A percentile compares a stretch with the other conserved stretches of the same genome.
Evolutionary conservation across 2,329 filamentous ascomycete genomes (phyloP).

Genomic region (Macroventuria anomochaeta): DNA sequence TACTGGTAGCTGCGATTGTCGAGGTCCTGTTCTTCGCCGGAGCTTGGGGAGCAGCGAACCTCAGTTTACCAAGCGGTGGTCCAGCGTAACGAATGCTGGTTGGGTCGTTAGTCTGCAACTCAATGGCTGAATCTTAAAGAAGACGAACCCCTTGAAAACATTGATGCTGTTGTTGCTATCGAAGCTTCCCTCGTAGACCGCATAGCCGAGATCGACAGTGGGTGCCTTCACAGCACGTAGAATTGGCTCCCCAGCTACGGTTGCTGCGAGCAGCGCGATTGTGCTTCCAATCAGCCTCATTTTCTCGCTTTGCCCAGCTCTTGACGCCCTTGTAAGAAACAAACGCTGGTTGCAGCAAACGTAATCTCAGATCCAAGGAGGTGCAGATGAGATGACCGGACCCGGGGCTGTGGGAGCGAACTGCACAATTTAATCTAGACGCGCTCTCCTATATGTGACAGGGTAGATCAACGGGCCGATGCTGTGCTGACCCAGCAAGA

Average conservation of each 20-base stretch:
- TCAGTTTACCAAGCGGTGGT: conserved; percentile 58
- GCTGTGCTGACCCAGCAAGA: background rate
- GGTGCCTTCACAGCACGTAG: conserved; percentile 30
- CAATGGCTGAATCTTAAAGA: background rate
- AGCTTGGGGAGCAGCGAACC: conserved; percentile 59
- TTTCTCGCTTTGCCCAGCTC: conserved; percentile 11
- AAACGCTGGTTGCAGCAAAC: conserved; percentile 5
- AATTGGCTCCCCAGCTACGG: conserved; percentile 29
- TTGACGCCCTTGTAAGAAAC: background rate
- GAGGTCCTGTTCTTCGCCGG: conserved; percentile 52
- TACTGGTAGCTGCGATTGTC: conserved; percentile 52
- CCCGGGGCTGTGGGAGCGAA: conserved; percentile 25
- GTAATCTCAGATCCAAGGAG: conserved; percentile 15
- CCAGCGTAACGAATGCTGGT: conserved; percentile 57
- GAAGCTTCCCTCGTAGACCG: conserved; percentile 37
- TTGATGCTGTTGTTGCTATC: conserved; percentile 36
- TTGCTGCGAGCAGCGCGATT: conserved; percentile 28
- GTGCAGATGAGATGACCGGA: conserved; percentile 16
- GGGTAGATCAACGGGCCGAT: conserved; percentile 10
- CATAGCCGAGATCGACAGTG: conserved; percentile 43
- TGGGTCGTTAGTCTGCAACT: conserved; percentile 34
- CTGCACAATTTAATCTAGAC: conserved; percentile 25
- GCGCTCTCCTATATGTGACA: conserved; percentile 19
- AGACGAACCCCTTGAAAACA: conserved; percentile 42
- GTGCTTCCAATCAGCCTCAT: conserved; percentile 22